Conservation (phyloP, 768 basidiomycete genomes). For the Lactarius sp. region DNA sequence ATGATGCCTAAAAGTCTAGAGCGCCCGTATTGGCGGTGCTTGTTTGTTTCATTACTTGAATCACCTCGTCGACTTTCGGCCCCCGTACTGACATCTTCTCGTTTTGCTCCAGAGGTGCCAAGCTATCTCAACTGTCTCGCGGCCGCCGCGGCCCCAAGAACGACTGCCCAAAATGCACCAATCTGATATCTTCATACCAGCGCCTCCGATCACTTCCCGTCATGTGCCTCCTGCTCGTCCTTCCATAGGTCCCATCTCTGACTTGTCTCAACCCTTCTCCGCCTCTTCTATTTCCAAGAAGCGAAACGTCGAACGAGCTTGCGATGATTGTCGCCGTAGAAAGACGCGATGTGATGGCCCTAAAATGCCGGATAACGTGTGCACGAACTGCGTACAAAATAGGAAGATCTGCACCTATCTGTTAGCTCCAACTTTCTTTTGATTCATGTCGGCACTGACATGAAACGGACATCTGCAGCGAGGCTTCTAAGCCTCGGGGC, state of each 20-base stretch:
- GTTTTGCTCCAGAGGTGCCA: slow-evolving; percentile 3
- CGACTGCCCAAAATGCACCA: slow-evolving; percentile 11
- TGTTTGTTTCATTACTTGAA: slow-evolving; percentile 9
- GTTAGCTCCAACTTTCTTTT: slow-evolving; percentile 21
- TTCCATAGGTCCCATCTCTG: not conserved
- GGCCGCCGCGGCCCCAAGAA: slow-evolving; percentile 15
- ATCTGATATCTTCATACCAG: slow-evolving; percentile 4
- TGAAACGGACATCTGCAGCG: slow-evolving; percentile 27
- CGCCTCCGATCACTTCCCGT: slow-evolving; percentile 13
- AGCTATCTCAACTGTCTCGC: not conserved
- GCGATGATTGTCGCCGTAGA: slow-evolving; percentile 34
- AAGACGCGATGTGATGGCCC: slow-evolving; percentile 36
- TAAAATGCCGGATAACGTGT: slow-evolving; percentile 33
- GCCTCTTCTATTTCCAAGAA: slow-evolving; percentile 30
- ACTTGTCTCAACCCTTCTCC: slow-evolving; percentile 13
- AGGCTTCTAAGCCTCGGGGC: slow-evolving; percentile 37
- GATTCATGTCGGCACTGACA: slow-evolving; percentile 4
- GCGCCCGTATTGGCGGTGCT: slow-evolving; percentile 7
- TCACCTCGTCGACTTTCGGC: slow-evolving; percentile 14
- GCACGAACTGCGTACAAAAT: slow-evolving; percentile 36
- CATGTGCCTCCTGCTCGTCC: not conserved
- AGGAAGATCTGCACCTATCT: slow-evolving; percentile 35
- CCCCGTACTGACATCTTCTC: slow-evolving; percentile 11
- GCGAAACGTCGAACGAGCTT: slow-evolving; percentile 34
- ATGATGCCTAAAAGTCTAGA: slow-evolving; percentile 5